Base-by-base conservation (phyloP, 2,329 filamentous ascomycete species). In the Diaporthe velutina region DNA sequence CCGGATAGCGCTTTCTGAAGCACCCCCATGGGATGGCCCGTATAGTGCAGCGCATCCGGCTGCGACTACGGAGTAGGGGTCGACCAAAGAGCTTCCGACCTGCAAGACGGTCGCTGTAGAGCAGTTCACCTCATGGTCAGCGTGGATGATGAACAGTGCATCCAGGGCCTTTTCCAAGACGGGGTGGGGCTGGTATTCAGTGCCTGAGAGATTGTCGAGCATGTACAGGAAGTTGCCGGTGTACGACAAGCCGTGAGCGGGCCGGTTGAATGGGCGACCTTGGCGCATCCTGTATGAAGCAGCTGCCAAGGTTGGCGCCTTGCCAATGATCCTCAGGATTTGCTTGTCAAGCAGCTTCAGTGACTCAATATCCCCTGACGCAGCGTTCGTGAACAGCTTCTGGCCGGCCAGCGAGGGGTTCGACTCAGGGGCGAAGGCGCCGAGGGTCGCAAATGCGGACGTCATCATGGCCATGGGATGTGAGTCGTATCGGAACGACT, bases 41-140 rank as follows among this genome's bases (percentile, higher is more conserved):
- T 90, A 89, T 3, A 88, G 84, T 0, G 88, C 88, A 0, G 89
- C 85, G n/a, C 87, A 86, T 7, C 88, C 84, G 0, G 88, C 87
- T 1, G 88, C 82, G 17, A 90, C 87, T 25, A 88, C 84, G 76
- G 86, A 89, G 75, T 84, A 90, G 0, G 89, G 89, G 77, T 91
- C 90, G 0, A 90, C 86, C 15, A 91, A 80, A 0, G 88, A 88
- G 73, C 86, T 89, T 10, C 89, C 88, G 28, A 90, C 88, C 73
- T 90, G 88, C 22, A 91, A 81, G 42, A 90, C 85, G 1, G 89
- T 88, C 1, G 89, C 88, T 0, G 89, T 90, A 2, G 88, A 88
- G 78, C 88, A 87, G 77, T 90, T 90, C 80, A 91, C 88, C 75
- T 90, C 90, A 78, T 91, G 89, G 77, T 91, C 90, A 2, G 88